These are phyloP conservation scores for Alternaria sp. DNA, from an alignment of 2,329 filamentous ascomycete genomes.

Conservation along the genomic window DNA sequence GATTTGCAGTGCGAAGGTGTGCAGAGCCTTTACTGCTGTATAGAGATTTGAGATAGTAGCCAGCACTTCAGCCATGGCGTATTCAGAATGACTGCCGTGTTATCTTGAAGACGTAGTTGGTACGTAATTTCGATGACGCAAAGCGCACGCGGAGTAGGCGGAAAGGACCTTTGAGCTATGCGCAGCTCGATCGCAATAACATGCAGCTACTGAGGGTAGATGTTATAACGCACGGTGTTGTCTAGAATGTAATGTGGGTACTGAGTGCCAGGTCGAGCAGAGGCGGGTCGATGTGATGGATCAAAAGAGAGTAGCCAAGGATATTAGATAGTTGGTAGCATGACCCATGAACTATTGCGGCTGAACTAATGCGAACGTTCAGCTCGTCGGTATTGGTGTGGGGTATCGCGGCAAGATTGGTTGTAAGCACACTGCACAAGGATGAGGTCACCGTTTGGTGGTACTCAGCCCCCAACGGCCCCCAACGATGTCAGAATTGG, in stretches of 20 bases:
- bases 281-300: neutral
- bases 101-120: neutral
- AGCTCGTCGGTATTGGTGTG: slow-evolving; percentile 23
- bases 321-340: slow-evolving; percentile 17
- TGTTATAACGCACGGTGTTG: neutral
- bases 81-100: neutral
- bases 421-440: slow-evolving; percentile 18
- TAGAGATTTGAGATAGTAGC: slow-evolving; percentile 25
- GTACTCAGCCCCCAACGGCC: slow-evolving; percentile 26
- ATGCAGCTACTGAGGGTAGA: neutral
- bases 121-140: neutral
- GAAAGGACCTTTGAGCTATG: neutral
- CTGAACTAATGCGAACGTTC: slow-evolving; percentile 25
- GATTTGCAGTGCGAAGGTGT: slow-evolving; percentile 29
- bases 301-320: neutral
- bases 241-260: neutral
- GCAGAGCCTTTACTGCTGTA: slow-evolving; percentile 26
- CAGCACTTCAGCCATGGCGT: slow-evolving; percentile 32
- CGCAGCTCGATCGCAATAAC: neutral
- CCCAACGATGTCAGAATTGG: slow-evolving; percentile 21
- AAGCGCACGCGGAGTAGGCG: neutral
- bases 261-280: neutral
- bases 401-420: slow-evolving; percentile 23
- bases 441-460: slow-evolving; percentile 17
- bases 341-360: slow-evolving; percentile 16